A percentile compares a stretch with the other conserved stretches of the same genome.
phyloP scores from a whole-genome alignment of 2,329 filamentous ascomycete genomes.

The Claviceps sp. region DNA sequence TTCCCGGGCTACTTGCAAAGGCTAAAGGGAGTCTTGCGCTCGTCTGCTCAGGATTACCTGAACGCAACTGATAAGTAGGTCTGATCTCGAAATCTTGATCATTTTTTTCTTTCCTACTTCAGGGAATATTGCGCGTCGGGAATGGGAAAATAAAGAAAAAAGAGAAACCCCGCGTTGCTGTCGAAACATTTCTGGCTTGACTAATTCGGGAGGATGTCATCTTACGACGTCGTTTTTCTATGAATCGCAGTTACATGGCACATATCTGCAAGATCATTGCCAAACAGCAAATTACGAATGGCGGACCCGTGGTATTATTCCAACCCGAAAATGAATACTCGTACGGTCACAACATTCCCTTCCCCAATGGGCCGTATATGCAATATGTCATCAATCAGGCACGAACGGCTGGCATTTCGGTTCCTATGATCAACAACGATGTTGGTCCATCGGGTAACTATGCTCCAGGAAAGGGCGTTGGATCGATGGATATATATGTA shows the following conservation, averaged over 20 bases:
- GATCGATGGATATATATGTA: slow-evolving; percentile 45
- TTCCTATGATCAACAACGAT: slow-evolving; percentile 68
- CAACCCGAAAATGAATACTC: slow-evolving; percentile 79
- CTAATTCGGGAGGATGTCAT: neutral
- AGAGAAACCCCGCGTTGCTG: neutral
- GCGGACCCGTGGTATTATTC: slow-evolving; percentile 63
- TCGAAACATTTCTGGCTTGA: neutral
- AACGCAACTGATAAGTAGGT: slow-evolving; percentile 51
- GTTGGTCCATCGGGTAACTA: slow-evolving; percentile 46
- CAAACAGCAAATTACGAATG: slow-evolving; percentile 67
- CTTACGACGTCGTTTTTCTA: neutral
- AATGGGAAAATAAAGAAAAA: too few species aligned
- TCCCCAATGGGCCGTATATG: slow-evolving; percentile 57
- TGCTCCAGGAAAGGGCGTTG: slow-evolving; percentile 44
- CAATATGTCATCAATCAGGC: slow-evolving; percentile 57
- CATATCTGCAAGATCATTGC: slow-evolving; percentile 55
- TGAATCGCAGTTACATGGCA: slow-evolving; percentile 37
- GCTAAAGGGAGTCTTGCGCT: slow-evolving; percentile 50
- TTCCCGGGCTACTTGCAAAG: slow-evolving; percentile 71
- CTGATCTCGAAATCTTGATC: neutral
- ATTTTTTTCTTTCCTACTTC: neutral
- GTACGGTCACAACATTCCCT: slow-evolving; percentile 32
- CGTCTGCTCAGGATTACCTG: slow-evolving; percentile 46
- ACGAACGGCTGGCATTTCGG: slow-evolving; percentile 52
- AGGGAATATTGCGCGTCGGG: too few species aligned